A percentile compares a stretch with the other conserved stretches of the same genome.
Conservation (phyloP, 176 grass and related monocot genomes). For the Puccinellia tenuiflora region DNA sequence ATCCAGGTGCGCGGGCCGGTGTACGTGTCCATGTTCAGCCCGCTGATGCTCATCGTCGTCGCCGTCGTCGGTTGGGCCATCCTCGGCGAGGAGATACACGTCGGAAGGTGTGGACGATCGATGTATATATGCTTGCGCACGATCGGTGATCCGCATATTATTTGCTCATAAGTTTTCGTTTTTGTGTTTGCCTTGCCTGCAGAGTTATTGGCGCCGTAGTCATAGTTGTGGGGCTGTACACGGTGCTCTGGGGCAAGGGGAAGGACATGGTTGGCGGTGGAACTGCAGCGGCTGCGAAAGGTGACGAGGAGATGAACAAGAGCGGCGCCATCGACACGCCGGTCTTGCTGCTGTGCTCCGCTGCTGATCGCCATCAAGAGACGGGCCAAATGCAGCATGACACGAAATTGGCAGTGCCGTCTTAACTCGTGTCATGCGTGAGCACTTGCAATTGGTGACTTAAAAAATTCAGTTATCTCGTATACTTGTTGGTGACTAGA, state of each 20-base stretch:
- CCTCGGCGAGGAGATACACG: slow-evolving; percentile 42
- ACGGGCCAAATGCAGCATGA: background rate
- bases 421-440: background rate
- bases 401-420: background rate
- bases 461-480: background rate
- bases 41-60: slow-evolving; percentile 41
- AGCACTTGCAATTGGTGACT: background rate
- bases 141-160: background rate
- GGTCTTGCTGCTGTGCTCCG: background rate
- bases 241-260: slow-evolving; percentile 55
- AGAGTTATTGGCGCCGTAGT: slow-evolving; percentile 17
- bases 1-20: slow-evolving; percentile 48
- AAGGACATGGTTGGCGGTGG: slow-evolving; percentile 21
- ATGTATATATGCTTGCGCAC: too few relatives aligned
- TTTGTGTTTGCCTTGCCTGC: background rate
- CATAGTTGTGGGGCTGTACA: slow-evolving; percentile 47
- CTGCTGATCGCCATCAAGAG: background rate
- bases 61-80: slow-evolving; percentile 43
- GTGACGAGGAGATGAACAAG: background rate
- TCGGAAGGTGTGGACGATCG: slow-evolving; percentile 33
- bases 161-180: background rate
- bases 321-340: background rate
- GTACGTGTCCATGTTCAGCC: slow-evolving; percentile 51
- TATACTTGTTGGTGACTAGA: background rate
- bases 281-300: background rate